These are phyloP conservation scores for Cryoendolithus antarcticus DNA, from an alignment of 2,329 filamentous ascomycete species.

Conservation along the genomic window DNA sequence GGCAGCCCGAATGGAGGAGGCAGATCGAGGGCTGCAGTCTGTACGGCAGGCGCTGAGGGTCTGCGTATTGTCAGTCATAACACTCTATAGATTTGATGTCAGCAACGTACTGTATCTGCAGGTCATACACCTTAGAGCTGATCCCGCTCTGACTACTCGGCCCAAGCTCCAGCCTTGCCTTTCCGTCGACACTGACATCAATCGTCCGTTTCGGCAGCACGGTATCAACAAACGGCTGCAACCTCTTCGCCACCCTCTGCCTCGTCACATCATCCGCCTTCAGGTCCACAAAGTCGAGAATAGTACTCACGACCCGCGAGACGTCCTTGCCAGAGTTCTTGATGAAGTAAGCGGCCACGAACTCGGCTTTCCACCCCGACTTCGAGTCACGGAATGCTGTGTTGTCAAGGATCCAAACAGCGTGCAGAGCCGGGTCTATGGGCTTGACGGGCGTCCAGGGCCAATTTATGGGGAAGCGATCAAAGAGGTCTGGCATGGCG, in stretches of 20 bases:
- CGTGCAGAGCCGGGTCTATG: conserved; percentile 52
- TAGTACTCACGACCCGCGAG: conserved; percentile 54
- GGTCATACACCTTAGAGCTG: conserved; percentile 16
- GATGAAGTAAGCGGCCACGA: conserved; percentile 70
- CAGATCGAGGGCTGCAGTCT: conserved; percentile 13
- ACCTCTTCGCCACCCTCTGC: conserved; percentile 54
- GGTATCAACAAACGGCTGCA: conserved; percentile 67
- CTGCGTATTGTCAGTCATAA: neutral
- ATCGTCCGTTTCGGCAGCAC: conserved; percentile 60
- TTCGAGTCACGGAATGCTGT: conserved; percentile 54
- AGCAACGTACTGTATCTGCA: conserved; percentile 14
- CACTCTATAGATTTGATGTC: neutral
- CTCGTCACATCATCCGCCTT: conserved; percentile 34
- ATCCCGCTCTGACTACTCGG: conserved; percentile 22
- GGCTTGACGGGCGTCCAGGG: conserved; percentile 22
- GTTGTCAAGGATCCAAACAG: conserved; percentile 84
- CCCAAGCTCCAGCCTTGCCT: conserved; percentile 23
- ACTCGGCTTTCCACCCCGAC: conserved; percentile 62
- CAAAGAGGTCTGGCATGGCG: conserved; percentile 23
- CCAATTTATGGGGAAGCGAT: conserved; percentile 41
- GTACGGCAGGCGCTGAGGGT: conserved; percentile 6
- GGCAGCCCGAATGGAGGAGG: conserved; percentile 31
- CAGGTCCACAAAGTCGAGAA: conserved; percentile 59
- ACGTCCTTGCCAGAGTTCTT: conserved; percentile 56
- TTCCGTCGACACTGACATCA: conserved; percentile 45